These are phyloP conservation scores for Botryotinia calthae DNA, from an alignment of 2,329 filamentous ascomycete species.

Conservation along the genomic window DNA sequence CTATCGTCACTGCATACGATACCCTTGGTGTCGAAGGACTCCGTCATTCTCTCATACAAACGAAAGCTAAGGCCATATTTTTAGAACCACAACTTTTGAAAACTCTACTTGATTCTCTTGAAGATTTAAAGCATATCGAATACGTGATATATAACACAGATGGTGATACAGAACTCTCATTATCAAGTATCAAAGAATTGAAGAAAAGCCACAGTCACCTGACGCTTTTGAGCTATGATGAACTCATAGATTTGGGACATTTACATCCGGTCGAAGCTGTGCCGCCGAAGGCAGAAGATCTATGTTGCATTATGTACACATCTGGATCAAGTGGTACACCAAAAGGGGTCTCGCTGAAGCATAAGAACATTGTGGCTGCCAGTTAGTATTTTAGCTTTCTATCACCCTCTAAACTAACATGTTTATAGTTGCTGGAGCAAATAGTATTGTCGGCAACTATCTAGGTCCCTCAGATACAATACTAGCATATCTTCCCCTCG, in stretches of 20 bases:
- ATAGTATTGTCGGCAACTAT: slow-evolving; percentile 72
- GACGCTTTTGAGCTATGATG: slow-evolving; percentile 53
- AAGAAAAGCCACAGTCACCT: slow-evolving; percentile 56
- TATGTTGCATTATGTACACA: slow-evolving; percentile 84
- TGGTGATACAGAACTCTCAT: slow-evolving; percentile 46
- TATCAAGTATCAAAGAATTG: slow-evolving; percentile 50
- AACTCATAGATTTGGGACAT: slow-evolving; percentile 48
- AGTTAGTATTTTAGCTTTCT: slow-evolving; percentile 47
- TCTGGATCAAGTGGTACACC: slow-evolving; percentile 87
- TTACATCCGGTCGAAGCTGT: slow-evolving; percentile 69
- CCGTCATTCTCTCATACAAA: slow-evolving; percentile 81
- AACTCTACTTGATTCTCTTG: slow-evolving; percentile 56
- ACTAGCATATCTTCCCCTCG: slow-evolving; percentile 87
- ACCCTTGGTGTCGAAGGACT: slow-evolving; percentile 83
- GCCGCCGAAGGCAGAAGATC: slow-evolving; percentile 69
- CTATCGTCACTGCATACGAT: slow-evolving; percentile 93
- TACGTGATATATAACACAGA: slow-evolving; percentile 62
- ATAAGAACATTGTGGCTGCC: slow-evolving; percentile 79
- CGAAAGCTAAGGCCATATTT: slow-evolving; percentile 78
- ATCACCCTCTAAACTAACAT: slow-evolving; percentile 21
- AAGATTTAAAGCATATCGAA: slow-evolving; percentile 55
- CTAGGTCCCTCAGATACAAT: slow-evolving; percentile 76
- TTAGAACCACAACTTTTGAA: slow-evolving; percentile 75
- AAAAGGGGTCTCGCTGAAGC: slow-evolving; percentile 84
- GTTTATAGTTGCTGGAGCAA: slow-evolving; percentile 69